phyloP scores from a whole-genome alignment of 2,329 filamentous ascomycete genomes.

The Aquanectria penicillioides region DNA sequence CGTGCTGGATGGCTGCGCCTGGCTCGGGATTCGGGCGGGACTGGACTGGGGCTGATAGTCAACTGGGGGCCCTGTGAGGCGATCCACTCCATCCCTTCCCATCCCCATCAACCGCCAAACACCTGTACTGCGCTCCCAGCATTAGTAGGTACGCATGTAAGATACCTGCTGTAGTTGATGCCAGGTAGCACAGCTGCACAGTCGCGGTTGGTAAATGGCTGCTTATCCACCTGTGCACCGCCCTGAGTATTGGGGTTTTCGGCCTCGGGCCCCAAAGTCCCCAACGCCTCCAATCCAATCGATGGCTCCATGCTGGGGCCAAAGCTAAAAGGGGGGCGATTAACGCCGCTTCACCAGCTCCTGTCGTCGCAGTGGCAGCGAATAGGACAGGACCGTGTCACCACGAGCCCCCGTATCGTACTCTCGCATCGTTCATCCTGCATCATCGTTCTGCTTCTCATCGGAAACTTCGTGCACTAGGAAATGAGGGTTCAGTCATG shows the following conservation, averaged over 20 bases:
- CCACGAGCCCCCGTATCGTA: constrained; percentile 34
- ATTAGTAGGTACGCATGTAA: too few relatives aligned
- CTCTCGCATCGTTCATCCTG: constrained; percentile 16
- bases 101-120: constrained; percentile 10
- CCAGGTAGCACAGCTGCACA: constrained; percentile 13
- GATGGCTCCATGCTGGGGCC: constrained; percentile 15
- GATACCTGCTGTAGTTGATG: too few relatives aligned
- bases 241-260: not conserved
- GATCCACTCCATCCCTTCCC: constrained; percentile 2
- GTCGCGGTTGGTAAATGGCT: constrained; percentile 15
- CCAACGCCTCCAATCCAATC: constrained; percentile 15
- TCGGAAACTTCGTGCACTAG: constrained; percentile 15
- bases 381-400: constrained; percentile 35
- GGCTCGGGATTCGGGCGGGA: constrained; percentile 8
- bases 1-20: too few relatives aligned
- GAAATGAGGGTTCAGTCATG: constrained; percentile 26
- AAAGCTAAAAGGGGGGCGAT: constrained; percentile 21
- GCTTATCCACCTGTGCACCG: constrained; percentile 20
- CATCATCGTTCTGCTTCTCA: not conserved
- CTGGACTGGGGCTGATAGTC: not conserved
- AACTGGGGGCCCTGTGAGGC: not conserved
- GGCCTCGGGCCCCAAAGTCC: not conserved
- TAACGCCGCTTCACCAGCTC: constrained; percentile 14
- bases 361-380: constrained; percentile 27
- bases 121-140: too few relatives aligned